Evolutionary conservation across 2,329 filamentous ascomycete genomes (phyloP).

Genomic region (Ceratocystis diversiconidia): DNA sequence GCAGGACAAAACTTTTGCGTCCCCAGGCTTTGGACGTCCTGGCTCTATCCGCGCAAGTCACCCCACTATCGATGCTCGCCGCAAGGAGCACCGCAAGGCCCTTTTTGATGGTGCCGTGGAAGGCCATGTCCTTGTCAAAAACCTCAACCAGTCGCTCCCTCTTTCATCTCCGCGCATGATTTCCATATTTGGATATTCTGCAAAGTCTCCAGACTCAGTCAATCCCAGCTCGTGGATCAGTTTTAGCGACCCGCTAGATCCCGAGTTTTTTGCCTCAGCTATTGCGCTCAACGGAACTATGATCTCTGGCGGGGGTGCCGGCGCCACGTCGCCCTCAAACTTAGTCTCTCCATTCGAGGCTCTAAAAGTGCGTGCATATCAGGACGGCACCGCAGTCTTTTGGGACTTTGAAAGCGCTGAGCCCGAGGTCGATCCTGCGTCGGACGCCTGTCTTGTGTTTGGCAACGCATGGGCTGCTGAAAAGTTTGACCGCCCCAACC

Average conservation of each 20-base stretch:
- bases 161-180: conserved; percentile 36
- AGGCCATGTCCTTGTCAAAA: conserved; percentile 52
- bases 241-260: conserved; percentile 24
- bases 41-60: conserved; percentile 36
- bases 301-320: conserved; percentile 33
- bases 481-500: conserved; percentile 46
- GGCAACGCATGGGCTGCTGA: conserved; percentile 59
- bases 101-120: conserved; percentile 45
- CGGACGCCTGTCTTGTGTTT: conserved; percentile 54
- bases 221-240: conserved; percentile 26
- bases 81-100: conserved; percentile 25
- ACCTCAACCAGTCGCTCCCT: conserved; percentile 40
- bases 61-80: conserved; percentile 34
- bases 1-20: conserved; percentile 35
- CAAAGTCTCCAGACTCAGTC: conserved; percentile 32
- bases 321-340: conserved; percentile 33
- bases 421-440: conserved; percentile 35
- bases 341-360: conserved; percentile 42
- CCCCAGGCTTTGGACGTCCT: conserved; percentile 39
- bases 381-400: conserved; percentile 43
- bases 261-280: conserved; percentile 29
- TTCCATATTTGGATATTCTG: conserved; percentile 50
- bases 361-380: conserved; percentile 35
- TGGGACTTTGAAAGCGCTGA: conserved; percentile 41
- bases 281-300: conserved; percentile 22